Evolutionary conservation across 768 basidiomycete genomes (phyloP).

Genomic region (Leccinellum rugosiceps): DNA sequence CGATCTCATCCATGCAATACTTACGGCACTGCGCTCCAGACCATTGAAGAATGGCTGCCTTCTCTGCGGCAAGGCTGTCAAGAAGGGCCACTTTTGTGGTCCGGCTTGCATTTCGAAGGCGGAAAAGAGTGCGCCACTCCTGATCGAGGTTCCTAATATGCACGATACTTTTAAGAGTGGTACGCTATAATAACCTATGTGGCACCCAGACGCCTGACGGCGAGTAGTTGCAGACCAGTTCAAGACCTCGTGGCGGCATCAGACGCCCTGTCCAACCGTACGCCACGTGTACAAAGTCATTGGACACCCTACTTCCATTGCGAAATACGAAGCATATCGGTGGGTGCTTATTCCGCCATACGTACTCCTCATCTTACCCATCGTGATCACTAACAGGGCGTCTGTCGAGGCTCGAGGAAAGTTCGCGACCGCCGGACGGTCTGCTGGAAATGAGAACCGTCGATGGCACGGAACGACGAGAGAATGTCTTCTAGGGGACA

Average conservation of each 20-base stretch:
- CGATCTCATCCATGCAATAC: conserved; percentile 27
- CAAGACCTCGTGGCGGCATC: conserved; percentile 66
- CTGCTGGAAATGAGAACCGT: conserved; percentile 68
- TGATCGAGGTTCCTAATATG: conserved; percentile 56
- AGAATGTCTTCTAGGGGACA: conserved; percentile 62
- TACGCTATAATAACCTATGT: conserved; percentile 27
- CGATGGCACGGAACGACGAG: conserved; percentile 74
- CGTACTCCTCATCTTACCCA: background rate
- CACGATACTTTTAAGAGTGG: conserved; percentile 67
- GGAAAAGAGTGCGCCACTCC: conserved; percentile 49
- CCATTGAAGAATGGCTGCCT: conserved; percentile 48
- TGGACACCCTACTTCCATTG: conserved; percentile 43
- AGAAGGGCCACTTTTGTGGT: conserved; percentile 64
- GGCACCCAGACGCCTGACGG: conserved; percentile 1
- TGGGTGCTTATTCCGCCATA: conserved; percentile 25
- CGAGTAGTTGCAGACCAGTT: conserved; percentile 62
- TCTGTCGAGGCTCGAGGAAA: conserved; percentile 59
- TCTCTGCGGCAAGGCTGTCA: conserved; percentile 55
- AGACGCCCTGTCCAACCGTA: conserved; percentile 54
- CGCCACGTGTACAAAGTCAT: conserved; percentile 64
- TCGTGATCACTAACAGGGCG: conserved; percentile 33
- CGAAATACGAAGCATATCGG: conserved; percentile 62
- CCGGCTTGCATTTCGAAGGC: conserved; percentile 53
- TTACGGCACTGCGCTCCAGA: conserved; percentile 32
- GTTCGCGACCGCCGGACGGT: conserved; percentile 50